Percentiles rank a stretch among this genome's conserved stretches.
Conservation (phyloP, 1,139 yeast species). For the Lodderomyces theae region DNA sequence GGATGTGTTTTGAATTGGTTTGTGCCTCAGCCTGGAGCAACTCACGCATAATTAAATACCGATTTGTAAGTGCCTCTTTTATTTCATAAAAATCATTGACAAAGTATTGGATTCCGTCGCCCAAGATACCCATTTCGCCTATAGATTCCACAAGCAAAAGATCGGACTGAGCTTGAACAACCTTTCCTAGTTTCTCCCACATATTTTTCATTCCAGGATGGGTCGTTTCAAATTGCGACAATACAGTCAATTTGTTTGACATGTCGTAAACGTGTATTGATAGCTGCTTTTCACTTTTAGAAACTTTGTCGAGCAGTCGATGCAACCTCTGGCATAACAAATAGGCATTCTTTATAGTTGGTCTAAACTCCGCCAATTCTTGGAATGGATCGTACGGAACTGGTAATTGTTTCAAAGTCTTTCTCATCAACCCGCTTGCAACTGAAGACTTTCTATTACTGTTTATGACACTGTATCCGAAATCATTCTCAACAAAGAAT, state of each 20-base stretch:
- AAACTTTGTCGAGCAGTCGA: slow-evolving; percentile 51
- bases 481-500: slow-evolving; percentile 84
- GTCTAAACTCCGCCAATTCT: slow-evolving; percentile 82
- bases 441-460: slow-evolving; percentile 53
- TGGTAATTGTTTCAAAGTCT: slow-evolving; percentile 85
- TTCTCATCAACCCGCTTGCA: slow-evolving; percentile 82
- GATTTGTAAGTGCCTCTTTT: slow-evolving; percentile 88
- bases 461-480: slow-evolving; percentile 70
- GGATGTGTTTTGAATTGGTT: slow-evolving; percentile 66
- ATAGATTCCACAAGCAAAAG: slow-evolving; percentile 71
- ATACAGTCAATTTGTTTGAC: slow-evolving; percentile 52
- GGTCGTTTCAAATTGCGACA: slow-evolving; percentile 50
- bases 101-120: slow-evolving; percentile 68
- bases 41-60: slow-evolving; percentile 91
- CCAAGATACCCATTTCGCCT: slow-evolving; percentile 70
- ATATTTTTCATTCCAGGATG: slow-evolving; percentile 73
- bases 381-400: slow-evolving; percentile 87
- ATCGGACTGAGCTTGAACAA: slow-evolving; percentile 71
- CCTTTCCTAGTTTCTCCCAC: slow-evolving; percentile 78
- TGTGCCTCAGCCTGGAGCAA: slow-evolving; percentile 73
- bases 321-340: slow-evolving; percentile 56
- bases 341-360: slow-evolving; percentile 77
- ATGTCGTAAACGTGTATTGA: slow-evolving; percentile 62
- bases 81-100: slow-evolving; percentile 79
- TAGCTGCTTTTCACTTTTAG: slow-evolving; percentile 54